A percentile compares a stretch with the other conserved stretches of the same genome.
These are phyloP conservation scores for Theobroma grandiflorum DNA, from an alignment of 441 rosid genomes.

Conservation along the genomic window DNA sequence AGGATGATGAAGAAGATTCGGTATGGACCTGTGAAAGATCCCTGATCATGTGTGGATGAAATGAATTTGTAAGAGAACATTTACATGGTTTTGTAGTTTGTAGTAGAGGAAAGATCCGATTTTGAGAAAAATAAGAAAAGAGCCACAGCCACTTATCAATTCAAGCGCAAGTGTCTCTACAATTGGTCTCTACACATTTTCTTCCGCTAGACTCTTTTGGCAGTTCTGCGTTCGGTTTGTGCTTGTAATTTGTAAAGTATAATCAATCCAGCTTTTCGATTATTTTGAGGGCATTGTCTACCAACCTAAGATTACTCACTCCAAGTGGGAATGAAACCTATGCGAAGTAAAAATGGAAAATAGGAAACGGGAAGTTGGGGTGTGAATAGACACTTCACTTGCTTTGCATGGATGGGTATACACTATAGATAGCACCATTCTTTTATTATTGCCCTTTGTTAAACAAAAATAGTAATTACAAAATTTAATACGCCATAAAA, in stretches of 20 bases:
- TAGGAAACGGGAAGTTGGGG: neutral
- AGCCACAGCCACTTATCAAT: neutral
- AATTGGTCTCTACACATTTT: neutral
- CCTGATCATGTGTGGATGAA: neutral
- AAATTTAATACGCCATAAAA: neutral
- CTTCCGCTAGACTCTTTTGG: neutral
- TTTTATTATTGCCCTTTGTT: neutral
- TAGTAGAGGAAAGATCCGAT: neutral
- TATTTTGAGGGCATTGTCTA: neutral
- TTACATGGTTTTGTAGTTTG: neutral
- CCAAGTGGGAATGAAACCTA: neutral
- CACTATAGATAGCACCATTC: neutral
- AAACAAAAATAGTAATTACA: neutral
- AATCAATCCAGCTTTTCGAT: neutral
- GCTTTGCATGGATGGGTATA: neutral
- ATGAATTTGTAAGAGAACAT: neutral
- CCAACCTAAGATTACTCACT: neutral
- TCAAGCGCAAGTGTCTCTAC: neutral
- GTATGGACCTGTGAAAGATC: neutral
- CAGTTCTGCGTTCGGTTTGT: neutral
- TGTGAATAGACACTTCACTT: neutral
- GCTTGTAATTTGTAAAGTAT: neutral
- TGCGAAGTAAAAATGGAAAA: neutral
- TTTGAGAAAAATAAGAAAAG: constrained; percentile 5
- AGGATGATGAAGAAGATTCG: neutral